Evolutionary conservation across 73 alveolate species (phyloP), one percentile per base, ranked within the genome.

Genomic region (Uronychia setigera): DNA sequence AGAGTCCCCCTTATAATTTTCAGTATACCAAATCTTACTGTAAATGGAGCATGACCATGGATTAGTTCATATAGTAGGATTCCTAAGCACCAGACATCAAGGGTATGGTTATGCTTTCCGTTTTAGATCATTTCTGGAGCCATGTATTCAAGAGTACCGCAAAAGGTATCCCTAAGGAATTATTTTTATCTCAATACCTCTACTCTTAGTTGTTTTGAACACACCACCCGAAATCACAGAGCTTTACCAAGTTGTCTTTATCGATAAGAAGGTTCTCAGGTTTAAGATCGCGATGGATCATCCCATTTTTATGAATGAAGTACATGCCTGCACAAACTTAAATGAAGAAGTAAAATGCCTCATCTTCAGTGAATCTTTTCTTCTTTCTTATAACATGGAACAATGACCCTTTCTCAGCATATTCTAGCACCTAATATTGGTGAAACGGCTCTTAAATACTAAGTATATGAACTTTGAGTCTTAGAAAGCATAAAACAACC

Each of bases 81-180:
- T 13, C 99, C 99, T 33, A 98, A 82, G 60, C 98, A 90, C 99
- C 99, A 98, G 29, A 96, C 85, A 89, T 98, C 99, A 14, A 97
- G 91, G 29, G 96, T 88, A 74, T 91, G 95, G 81, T 93, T 96
- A 85, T 98, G 98, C 0, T 95, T 93, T 33, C 86, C 81, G 74
- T 92, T 96, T 75, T 82, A 76, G 31, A 98, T 60, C 98, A 98
- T 98, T 93, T 98, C 99, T 28, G 99, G 99, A 11, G 99, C 98
- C 99, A 98, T 96, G 86, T 98, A 98, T 89, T 98, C 99, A 75
- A 96, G 92, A 11, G 99, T 98, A 9, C 99, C 99, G 77, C 99
- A 97, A 88, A 97, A 98, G 11, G 99, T 98, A 74, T 90, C 90
- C 93, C 98, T 90, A 46, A n/a, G n/a, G n/a, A n/a, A 57, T 96